Evolutionary conservation across 148 eudicot species (phyloP).

Genomic region (Simmondsia chinensis): DNA sequence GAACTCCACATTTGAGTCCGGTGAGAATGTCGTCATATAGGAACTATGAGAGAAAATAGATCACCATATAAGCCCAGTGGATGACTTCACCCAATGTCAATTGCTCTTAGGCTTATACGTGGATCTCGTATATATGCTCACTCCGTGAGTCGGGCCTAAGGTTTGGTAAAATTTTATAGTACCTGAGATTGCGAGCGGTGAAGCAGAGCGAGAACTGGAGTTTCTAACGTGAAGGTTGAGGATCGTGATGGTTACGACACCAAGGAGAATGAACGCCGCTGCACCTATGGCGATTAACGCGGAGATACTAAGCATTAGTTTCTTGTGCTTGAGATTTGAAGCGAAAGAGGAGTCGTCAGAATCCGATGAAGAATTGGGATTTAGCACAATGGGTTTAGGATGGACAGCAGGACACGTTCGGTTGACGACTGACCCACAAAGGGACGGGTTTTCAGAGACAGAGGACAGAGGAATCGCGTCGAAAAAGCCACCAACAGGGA

Average conservation of each 20-base stretch:
- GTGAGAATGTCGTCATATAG: no score
- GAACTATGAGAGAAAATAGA: no score
- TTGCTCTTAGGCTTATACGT: no score
- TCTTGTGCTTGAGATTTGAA: conserved; percentile 30
- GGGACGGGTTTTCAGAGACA: conserved; percentile 54
- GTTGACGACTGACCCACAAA: conserved; percentile 77
- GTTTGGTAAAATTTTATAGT: no score
- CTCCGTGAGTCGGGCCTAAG: no score
- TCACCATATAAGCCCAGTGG: no score
- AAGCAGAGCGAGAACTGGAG: conserved; percentile 31
- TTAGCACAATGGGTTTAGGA: conserved; percentile 89
- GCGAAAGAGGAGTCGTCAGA: conserved; percentile 30
- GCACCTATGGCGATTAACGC: conserved; percentile 82
- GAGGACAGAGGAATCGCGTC: conserved; percentile 70
- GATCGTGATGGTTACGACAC: conserved; percentile 60
- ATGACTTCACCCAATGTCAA: no score
- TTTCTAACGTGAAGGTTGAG: conserved; percentile 64
- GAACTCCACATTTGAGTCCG: no score
- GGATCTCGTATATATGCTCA: no score
- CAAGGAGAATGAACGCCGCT: conserved; percentile 74
- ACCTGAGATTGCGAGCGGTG: conserved; percentile 35
- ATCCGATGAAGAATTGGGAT: conserved; percentile 61
- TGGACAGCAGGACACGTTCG: conserved; percentile 78
- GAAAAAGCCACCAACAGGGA: conserved; percentile 86
- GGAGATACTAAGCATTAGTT: conserved; percentile 70